These are phyloP conservation scores for Fragilariopsis cylindrus DNA, from an alignment of 108 stramenopile species.

Conservation along the genomic window DNA sequence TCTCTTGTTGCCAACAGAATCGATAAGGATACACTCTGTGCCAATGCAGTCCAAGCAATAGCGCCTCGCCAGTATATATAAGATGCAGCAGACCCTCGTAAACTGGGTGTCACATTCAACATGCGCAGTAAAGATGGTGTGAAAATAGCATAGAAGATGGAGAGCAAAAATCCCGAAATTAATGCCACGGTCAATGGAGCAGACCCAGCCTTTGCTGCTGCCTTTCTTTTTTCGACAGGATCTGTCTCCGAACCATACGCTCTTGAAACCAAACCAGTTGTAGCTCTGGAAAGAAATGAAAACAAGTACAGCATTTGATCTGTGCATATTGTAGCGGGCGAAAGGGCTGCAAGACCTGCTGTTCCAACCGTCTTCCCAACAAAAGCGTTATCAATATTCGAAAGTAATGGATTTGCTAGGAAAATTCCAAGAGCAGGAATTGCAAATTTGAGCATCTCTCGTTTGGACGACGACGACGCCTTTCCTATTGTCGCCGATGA, in stretches of 20 bases:
- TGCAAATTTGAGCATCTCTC: slow-evolving; percentile 78
- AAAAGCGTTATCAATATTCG: slow-evolving; percentile 87
- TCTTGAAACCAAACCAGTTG: slow-evolving; percentile 74
- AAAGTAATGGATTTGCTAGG: slow-evolving; percentile 68
- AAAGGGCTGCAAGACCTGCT: slow-evolving; percentile 71
- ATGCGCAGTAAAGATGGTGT: slow-evolving; percentile 51
- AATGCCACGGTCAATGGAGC: slow-evolving; percentile 67
- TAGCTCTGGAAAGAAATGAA: slow-evolving; percentile 74
- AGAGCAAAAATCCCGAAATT: slow-evolving; percentile 48
- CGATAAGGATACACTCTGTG: slow-evolving; percentile 54
- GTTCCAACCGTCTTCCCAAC: slow-evolving; percentile 78
- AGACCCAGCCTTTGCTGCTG: slow-evolving; percentile 52
- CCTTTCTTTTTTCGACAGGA: slow-evolving; percentile 23
- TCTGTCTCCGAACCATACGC: slow-evolving; percentile 42
- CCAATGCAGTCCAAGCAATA: slow-evolving; percentile 70
- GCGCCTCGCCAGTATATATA: slow-evolving; percentile 78
- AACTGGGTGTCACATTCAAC: slow-evolving; percentile 55
- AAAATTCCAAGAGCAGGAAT: slow-evolving; percentile 80
- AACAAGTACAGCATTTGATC: slow-evolving; percentile 82
- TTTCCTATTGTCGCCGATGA: not conserved
- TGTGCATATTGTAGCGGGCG: slow-evolving; percentile 81
- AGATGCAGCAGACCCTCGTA: slow-evolving; percentile 46
- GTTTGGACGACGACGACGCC: slow-evolving; percentile 49
- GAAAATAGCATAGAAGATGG: slow-evolving; percentile 61
- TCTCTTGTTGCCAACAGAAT: slow-evolving; percentile 76